Base-by-base conservation (phyloP, 495 filamentous ascomycete species). In the Cercophora newfieldiana region DNA sequence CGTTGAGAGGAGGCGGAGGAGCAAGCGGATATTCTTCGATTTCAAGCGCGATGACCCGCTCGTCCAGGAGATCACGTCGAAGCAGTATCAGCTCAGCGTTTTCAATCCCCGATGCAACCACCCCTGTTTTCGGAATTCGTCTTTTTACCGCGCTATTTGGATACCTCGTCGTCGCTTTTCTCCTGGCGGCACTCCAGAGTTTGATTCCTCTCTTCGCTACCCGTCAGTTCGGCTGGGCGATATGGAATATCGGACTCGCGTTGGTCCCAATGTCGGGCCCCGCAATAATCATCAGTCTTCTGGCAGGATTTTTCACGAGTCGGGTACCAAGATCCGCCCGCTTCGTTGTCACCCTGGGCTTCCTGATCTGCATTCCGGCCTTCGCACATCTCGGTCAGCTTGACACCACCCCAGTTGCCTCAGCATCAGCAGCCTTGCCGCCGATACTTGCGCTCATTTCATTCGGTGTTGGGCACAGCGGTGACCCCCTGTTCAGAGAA, bases 181-280 rank as follows among this genome's bases (percentile, higher is more conserved):
- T 76, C 49, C 47, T 50, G 7, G 67, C 74, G 1, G 68, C 74
- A 0, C 63, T 76, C 0, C 63, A 72, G 16, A 71, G 68, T 25
- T 66, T 74, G 1, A 61, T 76, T 10, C 74, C 74, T 3, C 60
- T 71, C 3, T 70, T 72, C 47, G 66, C 64, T 19, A 59, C 67
- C 29, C 64, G 56, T 5, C 57, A 63, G 3, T 65, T 74, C 31
- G 29, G 65, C 24, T 74, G 72, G 72, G 37, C 64, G 2, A 61
- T 68, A n/a, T 59, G 64, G 3, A 31, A 33, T 14, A 63, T 16
- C 24, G 74, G 72, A 18, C 56, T 66, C 16, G 50, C 66, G 7
- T 71, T 76, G 33, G 65, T 74, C 7, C 61, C 64, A 3, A 62
- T 76, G 7, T 68, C 72, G 6, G 70, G 55, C 10, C 74, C 74